phyloP scores from a whole-genome alignment of 257 asterid species.

The Ligustrum vulgare region DNA sequence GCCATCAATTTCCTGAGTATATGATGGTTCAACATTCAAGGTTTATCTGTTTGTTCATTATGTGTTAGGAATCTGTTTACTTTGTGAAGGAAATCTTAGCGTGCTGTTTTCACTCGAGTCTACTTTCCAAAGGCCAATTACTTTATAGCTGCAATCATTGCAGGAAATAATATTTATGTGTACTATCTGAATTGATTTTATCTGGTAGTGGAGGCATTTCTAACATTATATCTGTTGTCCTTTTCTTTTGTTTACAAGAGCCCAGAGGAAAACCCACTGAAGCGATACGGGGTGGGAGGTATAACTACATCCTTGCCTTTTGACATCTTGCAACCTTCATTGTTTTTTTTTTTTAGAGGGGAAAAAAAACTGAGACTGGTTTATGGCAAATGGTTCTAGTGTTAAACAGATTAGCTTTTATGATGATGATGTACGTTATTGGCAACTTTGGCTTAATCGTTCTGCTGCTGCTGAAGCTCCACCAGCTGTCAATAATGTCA shows the following conservation, averaged over 20 bases:
- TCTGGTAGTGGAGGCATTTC: background rate
- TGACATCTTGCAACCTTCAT: background rate
- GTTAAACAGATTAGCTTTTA: conserved; percentile 98
- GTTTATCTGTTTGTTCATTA: background rate
- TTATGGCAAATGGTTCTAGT: conserved; percentile 55
- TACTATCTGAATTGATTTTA: background rate
- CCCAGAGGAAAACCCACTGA: conserved; percentile 90
- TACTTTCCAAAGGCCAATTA: background rate
- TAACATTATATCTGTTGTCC: background rate
- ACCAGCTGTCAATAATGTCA: conserved; percentile 70
- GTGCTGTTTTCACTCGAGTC: background rate
- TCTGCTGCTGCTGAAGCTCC: conserved; percentile 98
- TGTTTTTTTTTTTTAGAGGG: background rate
- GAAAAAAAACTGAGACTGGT: conserved; percentile 34
- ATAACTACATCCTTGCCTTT: conserved; percentile 29
- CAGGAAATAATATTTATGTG: too few species aligned
- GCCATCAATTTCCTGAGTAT: background rate
- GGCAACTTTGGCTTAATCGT: conserved; percentile 91
- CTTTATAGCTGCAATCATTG: background rate
- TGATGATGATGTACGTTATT: conserved; percentile 90
- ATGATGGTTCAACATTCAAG: background rate
- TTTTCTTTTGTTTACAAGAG: conserved; percentile 43
- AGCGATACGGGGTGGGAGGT: conserved; percentile 99
- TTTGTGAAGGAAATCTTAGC: background rate
- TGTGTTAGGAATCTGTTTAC: background rate